Percentiles rank a stretch among this genome's conserved stretches.
These are phyloP conservation scores for Trichopus zeylanicus DNA, from an alignment of 116 monocot genomes.

Conservation along the genomic window DNA sequence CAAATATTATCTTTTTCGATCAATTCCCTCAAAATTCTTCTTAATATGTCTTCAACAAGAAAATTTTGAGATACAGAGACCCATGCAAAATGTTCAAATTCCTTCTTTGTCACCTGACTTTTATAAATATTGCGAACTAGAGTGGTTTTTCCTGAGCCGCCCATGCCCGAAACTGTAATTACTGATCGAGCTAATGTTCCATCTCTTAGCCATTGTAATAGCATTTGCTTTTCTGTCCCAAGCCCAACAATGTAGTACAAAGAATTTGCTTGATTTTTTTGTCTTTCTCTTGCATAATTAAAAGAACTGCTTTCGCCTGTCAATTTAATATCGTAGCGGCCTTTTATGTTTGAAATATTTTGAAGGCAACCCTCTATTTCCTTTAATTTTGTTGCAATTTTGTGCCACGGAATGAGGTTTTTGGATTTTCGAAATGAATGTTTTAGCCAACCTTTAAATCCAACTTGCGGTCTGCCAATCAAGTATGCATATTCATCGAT, in stretches of 20 bases:
- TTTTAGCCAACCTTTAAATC: not conserved
- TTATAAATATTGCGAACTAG: not conserved
- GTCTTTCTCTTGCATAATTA: not conserved
- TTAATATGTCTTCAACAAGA: not conserved
- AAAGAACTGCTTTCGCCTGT: not conserved
- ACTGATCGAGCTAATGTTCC: not conserved
- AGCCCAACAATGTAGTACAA: not conserved
- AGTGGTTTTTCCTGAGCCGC: conserved; percentile 2
- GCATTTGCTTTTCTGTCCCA: not conserved
- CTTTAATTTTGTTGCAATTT: not conserved
- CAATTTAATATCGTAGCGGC: not conserved
- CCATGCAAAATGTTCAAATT: not conserved
- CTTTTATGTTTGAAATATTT: not conserved
- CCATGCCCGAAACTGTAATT: conserved; percentile 1
- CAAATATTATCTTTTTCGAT: too few species aligned
- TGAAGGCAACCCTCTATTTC: not conserved
- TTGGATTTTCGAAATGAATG: not conserved
- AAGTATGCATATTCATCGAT: not conserved
- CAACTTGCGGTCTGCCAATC: not conserved
- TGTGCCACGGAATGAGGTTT: not conserved
- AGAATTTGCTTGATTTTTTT: not conserved
- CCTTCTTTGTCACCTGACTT: not conserved
- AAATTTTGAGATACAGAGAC: not conserved
- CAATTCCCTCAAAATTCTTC: not conserved
- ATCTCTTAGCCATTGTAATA: not conserved